phyloP scores from a whole-genome alignment of 495 filamentous ascomycete genomes.

The Paragyromitra xinjiangensis region DNA sequence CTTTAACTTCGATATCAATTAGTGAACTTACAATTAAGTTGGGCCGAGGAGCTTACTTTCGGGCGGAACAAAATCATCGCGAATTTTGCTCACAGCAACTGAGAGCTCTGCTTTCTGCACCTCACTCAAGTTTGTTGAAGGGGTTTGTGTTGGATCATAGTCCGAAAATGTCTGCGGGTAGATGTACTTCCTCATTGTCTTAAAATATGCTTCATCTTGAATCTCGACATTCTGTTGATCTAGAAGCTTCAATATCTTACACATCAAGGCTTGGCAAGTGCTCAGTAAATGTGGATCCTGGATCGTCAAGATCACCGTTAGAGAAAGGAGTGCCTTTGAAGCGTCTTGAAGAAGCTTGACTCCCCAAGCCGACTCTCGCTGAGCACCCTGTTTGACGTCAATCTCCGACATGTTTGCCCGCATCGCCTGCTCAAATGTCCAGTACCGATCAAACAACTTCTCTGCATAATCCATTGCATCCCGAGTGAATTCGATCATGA shows the following conservation, averaged over 20 bases:
- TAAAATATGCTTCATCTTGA: conserved; percentile 50
- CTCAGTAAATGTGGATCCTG: conserved; percentile 56
- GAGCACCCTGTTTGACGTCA: conserved; percentile 35
- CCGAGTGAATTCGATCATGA: conserved; percentile 89
- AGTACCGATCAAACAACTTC: conserved; percentile 71
- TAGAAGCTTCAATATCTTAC: conserved; percentile 56
- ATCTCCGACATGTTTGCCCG: conserved; percentile 49
- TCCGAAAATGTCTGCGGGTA: conserved; percentile 49
- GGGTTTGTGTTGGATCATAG: conserved; percentile 39
- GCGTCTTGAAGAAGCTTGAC: conserved; percentile 55
- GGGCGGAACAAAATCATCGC: conserved; percentile 50
- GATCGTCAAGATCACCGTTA: conserved; percentile 54
- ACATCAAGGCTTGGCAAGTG: conserved; percentile 55
- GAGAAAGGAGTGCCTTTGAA: conserved; percentile 48
- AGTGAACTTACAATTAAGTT: conserved; percentile 23
- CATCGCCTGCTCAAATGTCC: conserved; percentile 57
- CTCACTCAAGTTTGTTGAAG: conserved; percentile 55
- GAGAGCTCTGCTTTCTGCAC: conserved; percentile 56
- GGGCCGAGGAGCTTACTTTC: conserved; percentile 27
- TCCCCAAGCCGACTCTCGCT: conserved; percentile 46
- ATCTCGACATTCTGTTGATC: conserved; percentile 55
- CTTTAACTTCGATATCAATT: conserved; percentile 34
- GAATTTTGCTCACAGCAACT: conserved; percentile 49
- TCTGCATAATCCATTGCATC: conserved; percentile 94
- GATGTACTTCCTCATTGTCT: conserved; percentile 51